A percentile compares a stretch with the other conserved stretches of the same genome.
phyloP scores from a whole-genome alignment of 805 yeast species.

The Cyberlindnera mycetangii region DNA sequence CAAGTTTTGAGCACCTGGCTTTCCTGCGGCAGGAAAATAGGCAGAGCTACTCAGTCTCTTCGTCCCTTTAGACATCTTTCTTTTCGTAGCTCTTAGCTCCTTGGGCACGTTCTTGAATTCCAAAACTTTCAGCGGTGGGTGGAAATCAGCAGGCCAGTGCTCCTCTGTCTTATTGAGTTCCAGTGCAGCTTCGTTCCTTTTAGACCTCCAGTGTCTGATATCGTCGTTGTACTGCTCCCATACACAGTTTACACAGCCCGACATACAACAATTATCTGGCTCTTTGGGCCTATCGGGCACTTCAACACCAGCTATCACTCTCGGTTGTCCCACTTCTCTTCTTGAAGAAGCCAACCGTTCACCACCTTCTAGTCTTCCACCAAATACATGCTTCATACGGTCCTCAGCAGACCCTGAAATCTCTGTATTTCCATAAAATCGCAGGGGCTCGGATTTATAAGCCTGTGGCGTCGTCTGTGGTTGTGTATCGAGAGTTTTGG shows the following conservation, averaged over 20 bases:
- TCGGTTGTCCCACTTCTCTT: slow-evolving; percentile 18
- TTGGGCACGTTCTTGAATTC: slow-evolving; percentile 43
- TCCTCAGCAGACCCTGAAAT: slow-evolving; percentile 40
- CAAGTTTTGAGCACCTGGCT: slow-evolving; percentile 32
- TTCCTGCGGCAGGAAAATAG: slow-evolving; percentile 34
- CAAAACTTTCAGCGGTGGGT: slow-evolving; percentile 48
- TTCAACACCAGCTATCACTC: slow-evolving; percentile 53
- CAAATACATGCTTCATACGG: slow-evolving; percentile 49
- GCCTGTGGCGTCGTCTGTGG: slow-evolving; percentile 1
- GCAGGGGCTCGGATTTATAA: slow-evolving; percentile 11
- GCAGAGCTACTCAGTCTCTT: slow-evolving; percentile 26
- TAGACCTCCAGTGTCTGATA: slow-evolving; percentile 71
- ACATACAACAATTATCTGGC: slow-evolving; percentile 97
- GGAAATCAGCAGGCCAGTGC: slow-evolving; percentile 64
- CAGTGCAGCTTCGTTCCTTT: slow-evolving; percentile 58
- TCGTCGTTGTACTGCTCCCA: slow-evolving; percentile 95
- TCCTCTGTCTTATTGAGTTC: slow-evolving; percentile 39
- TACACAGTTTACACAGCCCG: slow-evolving; percentile 95
- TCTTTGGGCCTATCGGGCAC: slow-evolving; percentile 86
- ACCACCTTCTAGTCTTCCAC: slow-evolving; percentile 55
- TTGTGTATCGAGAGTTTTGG: not conserved
- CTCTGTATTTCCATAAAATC: slow-evolving; percentile 32
- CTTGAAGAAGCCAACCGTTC: slow-evolving; percentile 39
- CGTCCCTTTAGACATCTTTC: slow-evolving; percentile 23
- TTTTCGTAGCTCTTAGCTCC: slow-evolving; percentile 31